phyloP scores from a whole-genome alignment of 2,329 filamentous ascomycete genomes.

The Didymella pinodella region DNA sequence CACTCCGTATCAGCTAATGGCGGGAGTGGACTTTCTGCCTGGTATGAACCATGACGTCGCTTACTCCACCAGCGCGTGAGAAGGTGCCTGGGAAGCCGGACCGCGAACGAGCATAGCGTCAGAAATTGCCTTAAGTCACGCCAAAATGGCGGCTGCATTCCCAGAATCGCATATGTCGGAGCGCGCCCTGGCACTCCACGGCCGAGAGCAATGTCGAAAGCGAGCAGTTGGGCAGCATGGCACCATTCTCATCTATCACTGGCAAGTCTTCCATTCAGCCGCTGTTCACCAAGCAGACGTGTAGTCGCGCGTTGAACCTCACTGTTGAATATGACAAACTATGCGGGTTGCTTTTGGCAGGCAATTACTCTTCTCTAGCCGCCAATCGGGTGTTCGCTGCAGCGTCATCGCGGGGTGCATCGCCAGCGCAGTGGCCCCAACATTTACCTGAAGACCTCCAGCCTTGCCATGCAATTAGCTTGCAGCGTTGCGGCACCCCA shows the following conservation, averaged over 20 bases:
- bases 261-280: slow-evolving; percentile 6
- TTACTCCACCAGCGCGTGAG: slow-evolving; percentile 17
- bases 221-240: slow-evolving; percentile 29
- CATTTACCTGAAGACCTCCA: slow-evolving; percentile 30
- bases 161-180: slow-evolving; percentile 21
- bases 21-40: slow-evolving; percentile 30
- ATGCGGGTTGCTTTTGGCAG: slow-evolving; percentile 5
- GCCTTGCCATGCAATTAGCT: slow-evolving; percentile 23
- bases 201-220: slow-evolving; percentile 31
- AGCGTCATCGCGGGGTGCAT: slow-evolving; percentile 45
- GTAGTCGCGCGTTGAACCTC: slow-evolving; percentile 7
- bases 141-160: slow-evolving; percentile 10
- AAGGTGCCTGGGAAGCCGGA: slow-evolving; percentile 21
- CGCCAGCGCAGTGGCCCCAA: slow-evolving; percentile 40
- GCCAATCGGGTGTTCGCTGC: slow-evolving; percentile 36
- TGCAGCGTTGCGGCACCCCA: slow-evolving; percentile 24
- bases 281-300: slow-evolving; percentile 10
- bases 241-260: slow-evolving; percentile 16
- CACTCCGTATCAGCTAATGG: slow-evolving; percentile 36
- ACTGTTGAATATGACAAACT: slow-evolving; percentile 4
- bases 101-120: slow-evolving; percentile 20
- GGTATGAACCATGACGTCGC: slow-evolving; percentile 36
- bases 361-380: slow-evolving; percentile 13
- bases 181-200: slow-evolving; percentile 29
- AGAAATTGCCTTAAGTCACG: slow-evolving; percentile 14